Evolutionary conservation across 2,329 filamentous ascomycete genomes (phyloP).

Genomic region (Leptographium radiaticola): DNA sequence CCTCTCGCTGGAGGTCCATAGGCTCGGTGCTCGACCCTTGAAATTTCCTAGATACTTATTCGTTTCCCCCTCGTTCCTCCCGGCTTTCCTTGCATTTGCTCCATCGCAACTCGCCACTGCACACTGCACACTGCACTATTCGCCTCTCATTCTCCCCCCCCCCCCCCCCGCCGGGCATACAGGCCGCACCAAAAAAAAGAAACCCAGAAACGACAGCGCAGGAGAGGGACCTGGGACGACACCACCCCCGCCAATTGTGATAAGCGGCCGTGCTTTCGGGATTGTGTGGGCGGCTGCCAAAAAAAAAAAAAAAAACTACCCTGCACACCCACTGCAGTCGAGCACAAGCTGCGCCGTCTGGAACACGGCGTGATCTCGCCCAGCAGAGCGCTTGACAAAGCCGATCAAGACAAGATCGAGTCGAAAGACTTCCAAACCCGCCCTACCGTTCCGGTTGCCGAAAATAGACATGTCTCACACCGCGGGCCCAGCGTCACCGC

Average conservation of each 20-base stretch:
- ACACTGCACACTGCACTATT: neutral
- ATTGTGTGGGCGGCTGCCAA: neutral
- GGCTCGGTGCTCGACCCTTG: conserved; percentile 29
- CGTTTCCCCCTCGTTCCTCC: neutral
- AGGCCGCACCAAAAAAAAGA: neutral
- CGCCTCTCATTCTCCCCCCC: neutral
- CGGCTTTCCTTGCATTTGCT: neutral
- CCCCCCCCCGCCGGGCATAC: neutral
- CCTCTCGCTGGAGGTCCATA: conserved; percentile 32
- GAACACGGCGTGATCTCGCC: neutral
- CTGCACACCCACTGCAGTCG: neutral
- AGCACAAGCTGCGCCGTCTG: neutral
- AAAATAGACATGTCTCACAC: conserved; percentile 8
- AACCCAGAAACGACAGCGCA: neutral
- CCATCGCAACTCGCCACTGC: neutral
- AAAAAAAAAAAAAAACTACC: neutral
- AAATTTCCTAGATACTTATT: conserved; percentile 13
- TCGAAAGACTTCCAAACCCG: neutral
- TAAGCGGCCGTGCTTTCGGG: conserved; percentile 6
- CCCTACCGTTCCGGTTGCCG: neutral
- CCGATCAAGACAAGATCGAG: neutral
- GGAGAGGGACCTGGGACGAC: neutral
- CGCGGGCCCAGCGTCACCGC: conserved; percentile 27
- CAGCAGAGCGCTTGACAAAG: neutral
- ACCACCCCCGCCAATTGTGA: conserved; percentile 13